A percentile compares a stretch with the other conserved stretches of the same genome.
Evolutionary conservation across 257 asterid genomes (phyloP).

Genomic region (Verbena officinalis): DNA sequence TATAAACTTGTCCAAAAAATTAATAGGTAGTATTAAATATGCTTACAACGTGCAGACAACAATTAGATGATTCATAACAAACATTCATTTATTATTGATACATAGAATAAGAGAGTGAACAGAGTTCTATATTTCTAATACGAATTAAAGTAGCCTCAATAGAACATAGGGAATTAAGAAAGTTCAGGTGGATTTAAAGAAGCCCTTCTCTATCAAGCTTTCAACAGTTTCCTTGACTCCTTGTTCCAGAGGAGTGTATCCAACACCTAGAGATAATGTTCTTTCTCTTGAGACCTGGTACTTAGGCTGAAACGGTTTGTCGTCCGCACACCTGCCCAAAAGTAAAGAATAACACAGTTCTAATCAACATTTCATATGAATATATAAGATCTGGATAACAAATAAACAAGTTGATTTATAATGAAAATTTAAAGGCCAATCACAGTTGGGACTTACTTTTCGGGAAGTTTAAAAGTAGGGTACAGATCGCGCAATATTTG

Average conservation of each 20-base stretch:
- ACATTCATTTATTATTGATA: no score
- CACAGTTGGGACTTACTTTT: conserved; percentile 43
- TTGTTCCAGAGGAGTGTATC: conserved; percentile 42
- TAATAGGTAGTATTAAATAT: no score
- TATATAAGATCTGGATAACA: background rate
- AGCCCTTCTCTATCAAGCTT: conserved; percentile 46
- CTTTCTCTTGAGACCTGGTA: conserved; percentile 51
- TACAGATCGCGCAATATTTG: conserved; percentile 45
- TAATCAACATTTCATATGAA: background rate
- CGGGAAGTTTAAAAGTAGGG: conserved; percentile 47
- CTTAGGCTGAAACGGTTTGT: conserved; percentile 42
- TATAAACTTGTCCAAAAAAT: no score
- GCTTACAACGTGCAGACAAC: no score
- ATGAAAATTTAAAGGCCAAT: background rate
- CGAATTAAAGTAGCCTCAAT: no score
- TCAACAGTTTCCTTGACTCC: conserved; percentile 56
- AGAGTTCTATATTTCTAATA: no score
- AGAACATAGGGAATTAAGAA: no score
- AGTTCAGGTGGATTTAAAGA: conserved; percentile 35
- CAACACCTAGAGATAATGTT: conserved; percentile 40
- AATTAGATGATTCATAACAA: no score
- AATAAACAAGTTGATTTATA: background rate
- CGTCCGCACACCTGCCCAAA: conserved; percentile 46
- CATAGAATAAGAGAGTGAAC: no score
- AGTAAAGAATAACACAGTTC: background rate